Conservation (phyloP, 805 yeast species). For the Kluyveromyces aestuarii region DNA sequence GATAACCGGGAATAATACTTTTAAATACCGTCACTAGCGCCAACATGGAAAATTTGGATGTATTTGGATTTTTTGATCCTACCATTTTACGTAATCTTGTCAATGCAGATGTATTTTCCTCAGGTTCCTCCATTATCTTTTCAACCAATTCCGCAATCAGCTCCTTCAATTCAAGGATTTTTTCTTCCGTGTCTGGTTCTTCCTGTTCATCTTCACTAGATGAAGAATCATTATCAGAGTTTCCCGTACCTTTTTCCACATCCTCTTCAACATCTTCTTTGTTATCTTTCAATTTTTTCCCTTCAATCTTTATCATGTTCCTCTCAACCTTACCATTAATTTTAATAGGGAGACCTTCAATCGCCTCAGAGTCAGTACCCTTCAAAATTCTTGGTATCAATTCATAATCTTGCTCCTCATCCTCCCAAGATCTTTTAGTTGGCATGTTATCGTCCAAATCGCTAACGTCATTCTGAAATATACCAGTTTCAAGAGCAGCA, state of each 20-base stretch:
- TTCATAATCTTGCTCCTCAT: conserved; percentile 76
- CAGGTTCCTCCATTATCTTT: conserved; percentile 76
- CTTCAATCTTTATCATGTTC: conserved; percentile 34
- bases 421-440: conserved; percentile 41
- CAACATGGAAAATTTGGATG: conserved; percentile 61
- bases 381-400: conserved; percentile 51
- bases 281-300: conserved; percentile 6
- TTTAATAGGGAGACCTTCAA: conserved; percentile 77
- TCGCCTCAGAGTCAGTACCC: conserved; percentile 33
- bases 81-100: conserved; percentile 65
- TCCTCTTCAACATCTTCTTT: conserved; percentile 10
- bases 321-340: conserved; percentile 68
- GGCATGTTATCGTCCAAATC: conserved; percentile 9
- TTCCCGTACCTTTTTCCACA: conserved; percentile 18
- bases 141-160: conserved; percentile 78
- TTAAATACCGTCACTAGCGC: conserved; percentile 82
- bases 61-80: conserved; percentile 53
- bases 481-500: conserved; percentile 17
- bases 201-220: conserved; percentile 23
- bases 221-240: conserved; percentile 19
- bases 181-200: conserved; percentile 42
- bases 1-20: conserved; percentile 78
- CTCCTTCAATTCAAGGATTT: conserved; percentile 58
- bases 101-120: conserved; percentile 61
- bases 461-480: conserved; percentile 16